Conservation (phyloP, 139 green algal species). For the Axilococcus clingmanii region DNA sequence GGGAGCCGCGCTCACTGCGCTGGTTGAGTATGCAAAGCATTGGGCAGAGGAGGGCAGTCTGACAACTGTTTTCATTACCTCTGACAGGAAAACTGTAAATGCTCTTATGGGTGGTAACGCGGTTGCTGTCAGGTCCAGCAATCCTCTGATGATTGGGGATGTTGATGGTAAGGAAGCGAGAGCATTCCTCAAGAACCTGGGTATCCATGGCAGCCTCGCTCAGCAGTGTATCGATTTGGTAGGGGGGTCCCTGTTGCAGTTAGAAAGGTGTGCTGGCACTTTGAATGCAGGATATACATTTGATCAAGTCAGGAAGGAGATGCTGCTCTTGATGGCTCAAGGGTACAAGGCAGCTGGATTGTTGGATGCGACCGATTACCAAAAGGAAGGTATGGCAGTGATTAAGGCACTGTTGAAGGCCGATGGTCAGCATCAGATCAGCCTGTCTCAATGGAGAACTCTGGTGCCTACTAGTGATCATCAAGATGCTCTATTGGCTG, state of each 20-base stretch:
- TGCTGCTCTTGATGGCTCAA: not conserved
- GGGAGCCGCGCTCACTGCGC: not conserved
- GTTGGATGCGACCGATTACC: constrained; percentile 17
- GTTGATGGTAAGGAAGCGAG: constrained; percentile 7
- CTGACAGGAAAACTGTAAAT: not conserved
- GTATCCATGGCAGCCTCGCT: not conserved
- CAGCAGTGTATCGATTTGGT: constrained; percentile 12
- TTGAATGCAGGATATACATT: constrained; percentile 10
- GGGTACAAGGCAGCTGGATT: constrained; percentile 11
- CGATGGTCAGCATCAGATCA: too few relatives aligned
- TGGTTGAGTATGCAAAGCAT: not conserved
- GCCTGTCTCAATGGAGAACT: too few relatives aligned
- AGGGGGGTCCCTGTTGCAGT: constrained; percentile 13
- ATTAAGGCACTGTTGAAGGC: too few relatives aligned
- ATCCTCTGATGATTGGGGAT: constrained; percentile 7
- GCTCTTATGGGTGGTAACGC: not conserved
- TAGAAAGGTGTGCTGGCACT: constrained; percentile 13
- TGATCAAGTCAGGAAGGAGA: not conserved
- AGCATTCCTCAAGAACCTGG: constrained; percentile 5
- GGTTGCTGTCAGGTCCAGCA: not conserved
- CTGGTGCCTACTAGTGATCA: too few relatives aligned
- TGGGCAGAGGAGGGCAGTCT: constrained; percentile 1
- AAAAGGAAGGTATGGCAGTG: too few relatives aligned
- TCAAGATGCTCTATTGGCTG: too few relatives aligned
- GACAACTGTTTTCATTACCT: not conserved